These are phyloP conservation scores for Acacia acuminata DNA, from an alignment of 306 rosid species.

Conservation along the genomic window DNA sequence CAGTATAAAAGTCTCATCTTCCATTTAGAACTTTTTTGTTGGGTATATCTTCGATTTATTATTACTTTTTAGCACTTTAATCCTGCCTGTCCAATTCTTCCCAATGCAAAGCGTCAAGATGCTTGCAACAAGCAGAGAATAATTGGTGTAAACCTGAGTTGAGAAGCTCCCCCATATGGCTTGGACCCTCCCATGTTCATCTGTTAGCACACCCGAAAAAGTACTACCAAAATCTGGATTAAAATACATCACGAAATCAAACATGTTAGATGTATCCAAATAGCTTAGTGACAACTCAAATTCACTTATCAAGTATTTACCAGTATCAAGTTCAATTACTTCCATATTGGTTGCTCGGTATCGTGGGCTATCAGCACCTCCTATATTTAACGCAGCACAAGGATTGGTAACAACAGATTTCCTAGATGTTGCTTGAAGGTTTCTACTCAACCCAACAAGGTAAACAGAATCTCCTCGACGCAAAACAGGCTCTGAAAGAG, in stretches of 20 bases:
- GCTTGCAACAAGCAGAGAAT: slow-evolving; percentile 21
- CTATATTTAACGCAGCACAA: slow-evolving; percentile 88
- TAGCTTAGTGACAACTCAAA: slow-evolving; percentile 7
- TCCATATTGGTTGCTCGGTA: slow-evolving; percentile 97
- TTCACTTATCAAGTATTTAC: slow-evolving; percentile 42
- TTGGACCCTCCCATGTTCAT: slow-evolving; percentile 91
- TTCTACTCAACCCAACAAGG: slow-evolving; percentile 95
- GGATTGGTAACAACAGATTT: slow-evolving; percentile 96
- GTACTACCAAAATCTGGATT: slow-evolving; percentile 90
- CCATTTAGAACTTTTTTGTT: background rate
- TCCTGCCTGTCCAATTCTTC: background rate
- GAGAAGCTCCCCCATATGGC: slow-evolving; percentile 99
- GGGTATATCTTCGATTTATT: background rate
- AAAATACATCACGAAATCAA: slow-evolving; percentile 12
- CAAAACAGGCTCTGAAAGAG: slow-evolving; percentile 75
- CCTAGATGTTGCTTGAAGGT: slow-evolving; percentile 98
- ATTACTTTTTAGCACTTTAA: background rate
- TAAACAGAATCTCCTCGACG: slow-evolving; percentile 91
- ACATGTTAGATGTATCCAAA: slow-evolving; percentile 16
- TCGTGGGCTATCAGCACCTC: slow-evolving; percentile 89
- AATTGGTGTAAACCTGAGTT: slow-evolving; percentile 73
- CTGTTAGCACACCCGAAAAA: slow-evolving; percentile 91
- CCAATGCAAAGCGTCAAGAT: slow-evolving; percentile 14
- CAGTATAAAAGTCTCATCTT: background rate
- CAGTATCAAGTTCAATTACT: slow-evolving; percentile 97